Evolutionary conservation across 306 rosid species (phyloP).

Genomic region (Acacia crassicarpa): DNA sequence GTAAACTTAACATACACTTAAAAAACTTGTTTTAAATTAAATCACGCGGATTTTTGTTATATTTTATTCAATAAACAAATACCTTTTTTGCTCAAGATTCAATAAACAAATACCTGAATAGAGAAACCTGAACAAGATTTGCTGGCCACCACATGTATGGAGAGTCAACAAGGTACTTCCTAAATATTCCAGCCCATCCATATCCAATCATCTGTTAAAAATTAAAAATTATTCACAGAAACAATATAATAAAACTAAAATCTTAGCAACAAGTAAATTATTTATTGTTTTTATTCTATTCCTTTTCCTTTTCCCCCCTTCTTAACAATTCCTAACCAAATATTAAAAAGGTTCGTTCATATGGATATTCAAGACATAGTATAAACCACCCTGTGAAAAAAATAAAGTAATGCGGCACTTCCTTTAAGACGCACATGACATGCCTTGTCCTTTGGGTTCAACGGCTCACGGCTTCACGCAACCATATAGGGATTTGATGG

Average conservation of each 20-base stretch:
- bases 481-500: background rate
- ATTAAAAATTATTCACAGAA: background rate
- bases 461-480: background rate
- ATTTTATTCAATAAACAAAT: background rate
- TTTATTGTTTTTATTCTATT: background rate
- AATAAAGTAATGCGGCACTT: background rate
- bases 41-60: no score
- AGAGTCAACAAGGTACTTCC: conserved; percentile 80
- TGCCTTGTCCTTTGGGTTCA: background rate
- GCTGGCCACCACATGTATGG: conserved; percentile 99
- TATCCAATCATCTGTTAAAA: conserved; percentile 80
- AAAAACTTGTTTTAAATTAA: no score
- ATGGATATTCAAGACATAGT: background rate
- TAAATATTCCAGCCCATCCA: conserved; percentile 95
- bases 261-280: background rate
- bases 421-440: background rate
- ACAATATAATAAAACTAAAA: background rate
- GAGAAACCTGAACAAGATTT: conserved; percentile 83
- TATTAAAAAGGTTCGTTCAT: background rate
- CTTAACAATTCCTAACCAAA: no score
- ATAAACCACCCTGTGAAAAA: background rate
- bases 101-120: conserved; percentile 55
- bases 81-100: no score
- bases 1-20: no score
- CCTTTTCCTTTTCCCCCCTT: background rate